Base-by-base conservation (phyloP, 352 stramenopile species). In the Globisporangium paroecandrum region DNA sequence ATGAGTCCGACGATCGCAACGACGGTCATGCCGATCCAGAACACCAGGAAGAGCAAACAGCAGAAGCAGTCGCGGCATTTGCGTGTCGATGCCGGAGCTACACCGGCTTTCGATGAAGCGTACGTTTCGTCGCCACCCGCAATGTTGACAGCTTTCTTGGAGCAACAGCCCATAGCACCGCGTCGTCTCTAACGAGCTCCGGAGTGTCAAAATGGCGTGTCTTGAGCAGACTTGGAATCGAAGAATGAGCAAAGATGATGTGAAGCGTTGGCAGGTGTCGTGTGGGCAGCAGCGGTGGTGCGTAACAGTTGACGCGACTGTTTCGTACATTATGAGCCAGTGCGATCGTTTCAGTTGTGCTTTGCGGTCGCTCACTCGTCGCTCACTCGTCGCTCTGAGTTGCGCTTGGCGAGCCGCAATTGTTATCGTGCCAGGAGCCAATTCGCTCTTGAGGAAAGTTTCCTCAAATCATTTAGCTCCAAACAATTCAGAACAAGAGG, bases 61-160 rank as follows among this genome's bases (percentile, higher is more conserved):
- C 86, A 95, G 12, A 93, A 73, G 13, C 82, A 72, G 64, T 95
- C 87, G 51, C 85, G 81, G 51, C 84, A 95, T 58, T 89, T 90
- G 13, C 84, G 78, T 49, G 73, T 75, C 1, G 43, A 76, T 0
- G 82, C 81, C 8, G 86, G 86, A 3, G 77, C 74, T n/a, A 92
- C 83, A 9, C 81, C 81, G 9, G 68, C 59, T 32, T 74, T 77
- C 10, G 56, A 62, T 20, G 67, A 73, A 3, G 68, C 56, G 53
- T 69, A 61, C 25, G 70, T 70, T 0, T 62, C 69, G 55, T 73
- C 56, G 5, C 32, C 56, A 9, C 9, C 75, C 8, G 73, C 76
- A 32, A 78, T 72, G 0, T 66, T 64, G 10, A 90, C 82, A 10
- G 82, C 60, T 55, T 86, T 74, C 58, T 78, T 90, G 49, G 72